Evolutionary conservation across 805 yeast genomes (phyloP), one percentile per base, ranked within the genome.

Genomic region (Zygoascus tannicola): DNA sequence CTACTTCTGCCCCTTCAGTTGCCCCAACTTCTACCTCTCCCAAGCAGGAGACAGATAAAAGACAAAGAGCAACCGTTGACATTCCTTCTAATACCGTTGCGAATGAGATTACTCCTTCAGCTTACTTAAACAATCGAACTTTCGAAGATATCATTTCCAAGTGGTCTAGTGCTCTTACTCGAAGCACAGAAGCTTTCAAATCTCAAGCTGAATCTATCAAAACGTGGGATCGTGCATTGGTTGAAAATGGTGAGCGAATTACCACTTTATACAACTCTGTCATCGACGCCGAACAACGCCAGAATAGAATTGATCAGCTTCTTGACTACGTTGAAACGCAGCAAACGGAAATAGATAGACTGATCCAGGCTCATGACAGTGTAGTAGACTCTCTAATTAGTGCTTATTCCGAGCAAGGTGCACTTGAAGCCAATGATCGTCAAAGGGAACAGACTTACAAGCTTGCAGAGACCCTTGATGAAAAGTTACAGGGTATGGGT

Each of bases 71-170:
- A 26, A 26, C 10, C 30, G 7, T 12, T 26, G 12, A 40, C 1
- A 20, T 53, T n/a, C 44, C 47, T 16, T 45, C 56, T 38, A 42
- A 48, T 21, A 26, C 30, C 12, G 52, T 53, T 44, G 51, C 86
- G 3, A 72, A 78, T 45, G 82, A 83, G 26, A 73, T 86, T 3
- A 77, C 56, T 3, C 59, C 66, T 3, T 58, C 66, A 14, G 58
- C 59, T 18, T 62, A 94, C 3, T 73, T 92, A 32, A 87, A 85
- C 55, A 92, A 92, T 64, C 86, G 86, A 61, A 86, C 96, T 1
- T 68, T 92, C 57, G 97, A 92, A 56, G 97, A 92, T 59, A 72
- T 92, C 52, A 83, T 92, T 35, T 76, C 87, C 12, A 87, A 83
- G 63, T 92, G 98, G 98, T 83, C 97, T 0, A 77, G 78, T 44